These are phyloP conservation scores for Phytophthora uliginosa DNA, from an alignment of 352 stramenopile genomes.

Conservation along the genomic window DNA sequence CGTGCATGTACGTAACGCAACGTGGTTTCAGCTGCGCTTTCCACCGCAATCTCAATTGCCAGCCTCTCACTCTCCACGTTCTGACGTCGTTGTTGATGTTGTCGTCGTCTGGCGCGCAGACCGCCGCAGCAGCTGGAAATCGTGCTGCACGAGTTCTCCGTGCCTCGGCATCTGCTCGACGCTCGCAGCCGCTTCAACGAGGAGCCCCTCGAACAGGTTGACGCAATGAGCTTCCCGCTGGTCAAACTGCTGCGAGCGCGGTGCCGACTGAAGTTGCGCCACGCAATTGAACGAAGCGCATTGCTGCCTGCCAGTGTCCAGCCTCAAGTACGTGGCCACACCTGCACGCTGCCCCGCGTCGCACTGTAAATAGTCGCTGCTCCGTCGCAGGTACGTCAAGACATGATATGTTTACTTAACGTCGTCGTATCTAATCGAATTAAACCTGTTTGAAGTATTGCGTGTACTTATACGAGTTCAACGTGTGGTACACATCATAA, in stretches of 20 bases:
- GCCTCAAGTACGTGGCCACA: constrained; percentile 24
- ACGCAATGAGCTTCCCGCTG: not conserved
- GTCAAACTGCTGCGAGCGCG: constrained; percentile 19
- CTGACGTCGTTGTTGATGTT: constrained; percentile 11
- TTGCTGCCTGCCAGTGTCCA: not conserved
- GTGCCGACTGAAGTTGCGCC: constrained; percentile 26
- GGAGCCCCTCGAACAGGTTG: not conserved
- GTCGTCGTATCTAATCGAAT: not conserved
- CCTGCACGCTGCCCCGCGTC: constrained; percentile 43
- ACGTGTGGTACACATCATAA: constrained; percentile 11
- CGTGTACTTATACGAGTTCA: not conserved
- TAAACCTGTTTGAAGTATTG: not conserved
- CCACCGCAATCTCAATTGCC: not conserved
- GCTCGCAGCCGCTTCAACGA: constrained; percentile 6
- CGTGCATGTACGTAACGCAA: constrained; percentile 16
- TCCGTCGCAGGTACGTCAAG: not conserved
- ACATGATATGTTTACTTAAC: constrained; percentile 8
- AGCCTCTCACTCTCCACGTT: not conserved
- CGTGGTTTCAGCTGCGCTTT: not conserved
- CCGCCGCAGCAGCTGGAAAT: constrained; percentile 24
- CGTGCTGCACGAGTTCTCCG: constrained; percentile 60
- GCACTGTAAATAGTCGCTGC: constrained; percentile 36
- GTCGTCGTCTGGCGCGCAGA: constrained; percentile 20
- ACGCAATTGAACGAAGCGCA: constrained; percentile 14
- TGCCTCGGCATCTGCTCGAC: constrained; percentile 51